phyloP scores from a whole-genome alignment of 1,139 yeast species.

The Zygosaccharomyces pseudobailii region DNA sequence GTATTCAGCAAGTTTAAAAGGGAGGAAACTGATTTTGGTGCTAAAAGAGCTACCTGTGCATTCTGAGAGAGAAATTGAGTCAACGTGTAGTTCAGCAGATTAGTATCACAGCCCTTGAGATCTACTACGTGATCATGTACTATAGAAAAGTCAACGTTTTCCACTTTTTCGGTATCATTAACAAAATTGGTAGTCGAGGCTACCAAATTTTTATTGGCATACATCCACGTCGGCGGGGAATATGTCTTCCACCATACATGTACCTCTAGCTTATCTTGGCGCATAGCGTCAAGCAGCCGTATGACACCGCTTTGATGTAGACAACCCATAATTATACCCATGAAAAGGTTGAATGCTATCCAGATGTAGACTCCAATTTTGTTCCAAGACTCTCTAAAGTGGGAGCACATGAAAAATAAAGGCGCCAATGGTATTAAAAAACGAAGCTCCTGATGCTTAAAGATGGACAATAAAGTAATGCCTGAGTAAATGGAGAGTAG shows the following conservation, averaged over 20 bases:
- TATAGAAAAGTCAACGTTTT: conserved; percentile 15
- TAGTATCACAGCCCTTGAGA: conserved; percentile 36
- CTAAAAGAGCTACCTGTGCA: conserved; percentile 37
- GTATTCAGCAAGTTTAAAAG: conserved; percentile 18
- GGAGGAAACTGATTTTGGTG: conserved; percentile 46
- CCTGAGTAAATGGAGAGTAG: conserved; percentile 63
- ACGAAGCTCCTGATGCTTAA: conserved; percentile 90
- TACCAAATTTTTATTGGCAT: conserved; percentile 41
- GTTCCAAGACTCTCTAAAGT: not conserved
- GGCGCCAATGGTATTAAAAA: conserved; percentile 79
- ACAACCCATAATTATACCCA: conserved; percentile 69
- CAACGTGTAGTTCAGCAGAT: conserved; percentile 26
- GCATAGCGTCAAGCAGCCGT: conserved; percentile 48
- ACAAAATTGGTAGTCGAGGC: conserved; percentile 30
- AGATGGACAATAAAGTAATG: conserved; percentile 51
- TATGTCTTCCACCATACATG: conserved; percentile 93
- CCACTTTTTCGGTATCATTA: conserved; percentile 17
- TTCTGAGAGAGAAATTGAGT: conserved; percentile 16
- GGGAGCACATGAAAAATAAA: conserved; percentile 47
- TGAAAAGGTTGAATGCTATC: conserved; percentile 57
- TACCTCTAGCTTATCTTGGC: conserved; percentile 29
- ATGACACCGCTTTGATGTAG: conserved; percentile 90
- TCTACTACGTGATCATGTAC: conserved; percentile 34
- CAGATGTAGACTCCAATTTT: conserved; percentile 51
- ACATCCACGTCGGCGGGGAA: conserved; percentile 86